Conservation (phyloP, 225 moss, liverwort and hornwort genomes). For the Polytrichum commune region DNA sequence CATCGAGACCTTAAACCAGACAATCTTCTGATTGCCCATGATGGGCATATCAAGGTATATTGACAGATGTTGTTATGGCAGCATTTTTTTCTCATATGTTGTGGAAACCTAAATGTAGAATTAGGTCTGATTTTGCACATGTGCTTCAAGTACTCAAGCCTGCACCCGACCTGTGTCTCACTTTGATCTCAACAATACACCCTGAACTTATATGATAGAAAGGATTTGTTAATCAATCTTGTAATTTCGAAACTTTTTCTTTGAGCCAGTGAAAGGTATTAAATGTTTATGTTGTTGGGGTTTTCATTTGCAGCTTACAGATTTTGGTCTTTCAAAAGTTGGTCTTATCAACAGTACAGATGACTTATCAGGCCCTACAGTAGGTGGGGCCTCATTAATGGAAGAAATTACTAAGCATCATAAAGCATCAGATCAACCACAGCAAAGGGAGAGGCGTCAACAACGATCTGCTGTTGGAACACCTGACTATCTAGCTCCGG, state of each 20-base stretch:
- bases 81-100: too few species aligned
- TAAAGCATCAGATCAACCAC: conserved; percentile 62
- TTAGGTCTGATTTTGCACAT: too few species aligned
- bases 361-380: conserved; percentile 91
- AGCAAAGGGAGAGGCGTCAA: conserved; percentile 90
- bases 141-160: too few species aligned
- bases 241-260: too few species aligned
- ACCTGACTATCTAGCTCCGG: conserved; percentile 97
- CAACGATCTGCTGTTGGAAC: conserved; percentile 98
- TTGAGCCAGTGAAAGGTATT: not conserved
- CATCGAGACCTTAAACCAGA: conserved; percentile 99
- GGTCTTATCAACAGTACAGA: conserved; percentile 99
- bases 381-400: conserved; percentile 67
- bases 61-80: too few species aligned
- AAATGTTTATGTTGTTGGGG: not conserved
- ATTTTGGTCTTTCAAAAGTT: conserved; percentile 99
- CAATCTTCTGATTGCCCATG: conserved; percentile 94
- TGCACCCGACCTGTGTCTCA: too few species aligned
- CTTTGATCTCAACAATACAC: too few species aligned
- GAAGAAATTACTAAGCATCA: conserved; percentile 63
- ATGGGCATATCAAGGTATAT: conserved; percentile 93
- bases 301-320: conserved; percentile 77
- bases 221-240: too few species aligned
- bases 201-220: too few species aligned
- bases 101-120: too few species aligned